Percentiles rank a stretch among this genome's conserved stretches.
Conservation (phyloP, 805 yeast genomes). For the Wickerhamiella occidentalis region DNA sequence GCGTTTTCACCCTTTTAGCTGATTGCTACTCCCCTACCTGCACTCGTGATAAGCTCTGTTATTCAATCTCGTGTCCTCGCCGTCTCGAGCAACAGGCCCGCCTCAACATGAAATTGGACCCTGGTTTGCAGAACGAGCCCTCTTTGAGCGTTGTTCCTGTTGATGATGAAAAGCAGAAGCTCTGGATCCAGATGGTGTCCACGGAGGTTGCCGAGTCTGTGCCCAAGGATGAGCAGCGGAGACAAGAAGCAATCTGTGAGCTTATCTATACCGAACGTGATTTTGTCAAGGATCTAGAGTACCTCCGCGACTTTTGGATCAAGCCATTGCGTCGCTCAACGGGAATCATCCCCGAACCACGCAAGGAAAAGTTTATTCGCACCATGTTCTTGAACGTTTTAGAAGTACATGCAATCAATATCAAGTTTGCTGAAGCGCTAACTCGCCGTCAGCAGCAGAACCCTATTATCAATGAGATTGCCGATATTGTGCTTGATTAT, state of each 20-base stretch:
- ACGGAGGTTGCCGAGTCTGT: constrained; percentile 62
- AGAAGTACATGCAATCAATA: constrained; percentile 75
- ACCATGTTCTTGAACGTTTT: constrained; percentile 84
- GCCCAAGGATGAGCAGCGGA: constrained; percentile 72
- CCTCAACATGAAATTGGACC: constrained; percentile 74
- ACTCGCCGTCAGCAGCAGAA: constrained; percentile 75
- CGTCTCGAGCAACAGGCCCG: constrained; percentile 92
- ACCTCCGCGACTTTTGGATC: constrained; percentile 86
- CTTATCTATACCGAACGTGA: constrained; percentile 88
- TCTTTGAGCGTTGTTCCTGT: constrained; percentile 42
- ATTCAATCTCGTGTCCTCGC: constrained; percentile 92
- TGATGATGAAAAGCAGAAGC: constrained; percentile 62
- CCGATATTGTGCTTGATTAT: constrained; percentile 74
- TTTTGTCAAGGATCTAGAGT: constrained; percentile 87
- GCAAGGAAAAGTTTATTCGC: constrained; percentile 80
- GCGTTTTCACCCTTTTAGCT: constrained; percentile 83
- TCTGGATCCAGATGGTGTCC: constrained; percentile 91
- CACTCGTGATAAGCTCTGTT: constrained; percentile 74
- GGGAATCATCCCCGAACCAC: constrained; percentile 76
- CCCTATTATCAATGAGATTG: constrained; percentile 74
- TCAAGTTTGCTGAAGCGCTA: constrained; percentile 77
- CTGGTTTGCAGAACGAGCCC: constrained; percentile 65
- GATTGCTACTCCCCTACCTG: constrained; percentile 98
- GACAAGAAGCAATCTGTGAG: constrained; percentile 93
- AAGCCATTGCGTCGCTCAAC: constrained; percentile 78